Base-by-base conservation (phyloP, 2,329 filamentous ascomycete species). In the Penicillium paneum region DNA sequence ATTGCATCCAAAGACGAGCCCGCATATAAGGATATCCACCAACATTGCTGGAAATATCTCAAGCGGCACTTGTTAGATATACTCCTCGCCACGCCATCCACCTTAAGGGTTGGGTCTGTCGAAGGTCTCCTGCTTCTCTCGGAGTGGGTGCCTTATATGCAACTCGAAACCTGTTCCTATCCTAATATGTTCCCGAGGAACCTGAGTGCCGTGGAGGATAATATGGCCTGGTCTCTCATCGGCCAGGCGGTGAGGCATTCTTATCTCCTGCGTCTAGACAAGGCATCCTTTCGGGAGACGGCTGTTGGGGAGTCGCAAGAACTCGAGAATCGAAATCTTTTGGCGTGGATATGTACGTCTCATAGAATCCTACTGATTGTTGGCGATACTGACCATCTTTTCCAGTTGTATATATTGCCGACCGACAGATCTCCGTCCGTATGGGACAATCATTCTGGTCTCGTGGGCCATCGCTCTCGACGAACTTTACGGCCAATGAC, bases 201-300 rank as follows among this genome's bases (percentile, higher is more conserved):
- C 31, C 13, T 34, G 13, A 34, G 31, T 15, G 31, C 31, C 12
- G 31, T 34, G 11, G 64, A 66, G 32, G 63, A 65, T 44, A 60
- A 54, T 15, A 59, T 56, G 31, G 63, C 63, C 10, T 66, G 64
- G 64, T 61, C 56, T 3, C 46, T 66, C 13, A 58, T 66, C 21
- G 64, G 64, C 1, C 61, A 58, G 13, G 64, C 62, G 8, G 58
- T 66, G 17, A 45, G 64, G 15, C 60, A 64, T 35, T 52, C 55
- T 4, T 66, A 65, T 49, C 52, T 66, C n/a, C 52, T 56, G 15
- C 63, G 57, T 12, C 38, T 66, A 17, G 61, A 66, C 12, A 49
- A 53, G 24, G 43, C 42, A 8, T 57, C 64, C 10, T 66, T 66
- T 26, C 54, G 47, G 6, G 49, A 52, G 31, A 49, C 29, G 13